Evolutionary conservation across 1,284 basidiomycete genomes (phyloP).

Genomic region (Takashimella koratensis): DNA sequence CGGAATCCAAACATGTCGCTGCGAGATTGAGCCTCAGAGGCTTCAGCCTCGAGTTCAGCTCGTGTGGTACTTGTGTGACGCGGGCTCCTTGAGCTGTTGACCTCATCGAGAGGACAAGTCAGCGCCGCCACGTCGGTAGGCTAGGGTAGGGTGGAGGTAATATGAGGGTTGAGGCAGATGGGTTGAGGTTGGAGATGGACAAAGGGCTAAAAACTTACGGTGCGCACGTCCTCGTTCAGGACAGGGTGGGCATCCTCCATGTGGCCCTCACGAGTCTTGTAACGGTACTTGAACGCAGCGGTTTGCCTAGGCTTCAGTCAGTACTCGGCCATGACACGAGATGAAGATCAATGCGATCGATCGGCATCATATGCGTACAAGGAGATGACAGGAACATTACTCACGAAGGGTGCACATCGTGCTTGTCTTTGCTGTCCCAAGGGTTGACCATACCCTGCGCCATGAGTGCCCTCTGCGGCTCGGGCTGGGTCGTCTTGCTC

Average conservation of each 20-base stretch:
- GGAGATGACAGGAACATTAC: too few species aligned
- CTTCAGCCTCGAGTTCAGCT: slow-evolving; percentile 4
- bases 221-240: slow-evolving; percentile 33
- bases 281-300: slow-evolving; percentile 50
- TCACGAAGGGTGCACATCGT: slow-evolving; percentile 40
- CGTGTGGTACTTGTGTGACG: slow-evolving; percentile 17
- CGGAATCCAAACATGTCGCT: slow-evolving; percentile 18
- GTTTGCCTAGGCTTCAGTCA: slow-evolving; percentile 23
- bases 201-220: slow-evolving; percentile 33
- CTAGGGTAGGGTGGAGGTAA: too few species aligned
- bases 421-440: slow-evolving; percentile 41
- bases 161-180: not conserved
- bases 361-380: too few species aligned
- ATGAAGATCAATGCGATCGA: not conserved
- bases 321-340: not conserved
- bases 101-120: slow-evolving; percentile 4
- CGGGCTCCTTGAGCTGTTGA: slow-evolving; percentile 15
- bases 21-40: not conserved
- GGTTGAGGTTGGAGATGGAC: not conserved
- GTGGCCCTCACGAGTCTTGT: slow-evolving; percentile 45
- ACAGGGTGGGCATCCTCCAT: slow-evolving; percentile 45
- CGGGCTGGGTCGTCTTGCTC: slow-evolving; percentile 37
- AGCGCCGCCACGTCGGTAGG: too few species aligned
- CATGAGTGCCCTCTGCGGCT: slow-evolving; percentile 29
- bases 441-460: slow-evolving; percentile 38